These are phyloP conservation scores for Kazachstania bromeliacearum DNA, from an alignment of 805 yeast genomes.

Conservation along the genomic window DNA sequence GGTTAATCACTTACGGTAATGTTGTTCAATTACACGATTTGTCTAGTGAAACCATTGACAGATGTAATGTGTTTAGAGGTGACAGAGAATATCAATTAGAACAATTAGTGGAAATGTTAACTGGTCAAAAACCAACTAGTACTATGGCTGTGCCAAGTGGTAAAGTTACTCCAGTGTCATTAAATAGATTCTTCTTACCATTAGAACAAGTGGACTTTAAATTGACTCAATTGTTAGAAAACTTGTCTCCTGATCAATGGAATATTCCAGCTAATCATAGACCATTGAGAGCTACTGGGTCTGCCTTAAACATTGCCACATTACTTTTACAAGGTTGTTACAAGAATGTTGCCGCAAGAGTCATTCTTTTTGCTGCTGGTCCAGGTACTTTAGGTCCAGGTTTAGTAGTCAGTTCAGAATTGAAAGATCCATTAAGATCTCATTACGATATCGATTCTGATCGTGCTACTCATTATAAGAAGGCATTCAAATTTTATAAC, in stretches of 20 bases:
- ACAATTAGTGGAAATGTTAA: constrained; percentile 52
- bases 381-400: constrained; percentile 96
- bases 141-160: constrained; percentile 25
- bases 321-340: constrained; percentile 72
- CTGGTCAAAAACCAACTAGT: constrained; percentile 41
- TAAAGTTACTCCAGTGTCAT: constrained; percentile 33
- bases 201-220: constrained; percentile 74
- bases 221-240: constrained; percentile 69
- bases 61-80: constrained; percentile 80
- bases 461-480: constrained; percentile 74
- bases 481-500: constrained; percentile 77
- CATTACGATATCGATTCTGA: constrained; percentile 95
- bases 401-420: constrained; percentile 78
- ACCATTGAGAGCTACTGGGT: constrained; percentile 86
- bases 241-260: constrained; percentile 79
- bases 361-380: constrained; percentile 87
- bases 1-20: constrained; percentile 77
- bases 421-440: constrained; percentile 94
- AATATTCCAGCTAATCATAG: constrained; percentile 74
- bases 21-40: constrained; percentile 86
- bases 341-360: constrained; percentile 79
- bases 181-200: constrained; percentile 62
- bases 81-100: constrained; percentile 63
- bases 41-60: constrained; percentile 55
- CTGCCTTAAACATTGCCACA: constrained; percentile 80